Conservation (phyloP, 352 stramenopile species). For the Globisporangium paddicum region DNA sequence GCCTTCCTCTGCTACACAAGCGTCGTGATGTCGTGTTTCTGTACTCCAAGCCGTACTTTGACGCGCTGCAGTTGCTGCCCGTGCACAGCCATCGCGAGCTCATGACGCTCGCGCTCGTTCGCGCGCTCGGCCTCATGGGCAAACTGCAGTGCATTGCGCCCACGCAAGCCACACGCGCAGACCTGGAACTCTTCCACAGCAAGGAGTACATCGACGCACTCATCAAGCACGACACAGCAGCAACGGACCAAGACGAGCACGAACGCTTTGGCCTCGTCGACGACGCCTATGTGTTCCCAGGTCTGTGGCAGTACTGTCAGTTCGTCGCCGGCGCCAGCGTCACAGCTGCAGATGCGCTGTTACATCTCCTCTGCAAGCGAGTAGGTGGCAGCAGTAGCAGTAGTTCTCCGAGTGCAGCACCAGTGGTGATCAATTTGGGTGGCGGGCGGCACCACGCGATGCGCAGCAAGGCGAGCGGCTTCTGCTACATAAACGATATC, state of each 20-base stretch:
- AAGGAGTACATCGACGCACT: slow-evolving; percentile 34
- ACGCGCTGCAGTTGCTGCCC: slow-evolving; percentile 24
- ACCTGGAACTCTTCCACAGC: slow-evolving; percentile 34
- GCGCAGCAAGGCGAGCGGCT: slow-evolving; percentile 45
- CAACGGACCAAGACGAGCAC: slow-evolving; percentile 5
- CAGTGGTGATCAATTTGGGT: slow-evolving; percentile 42
- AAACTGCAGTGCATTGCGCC: slow-evolving; percentile 32
- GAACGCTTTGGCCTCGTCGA: slow-evolving; percentile 56
- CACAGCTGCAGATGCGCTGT: slow-evolving; percentile 49
- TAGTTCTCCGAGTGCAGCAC: not conserved
- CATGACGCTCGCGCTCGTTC: slow-evolving; percentile 40
- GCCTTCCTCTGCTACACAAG: not conserved
- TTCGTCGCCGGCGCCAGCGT: slow-evolving; percentile 52
- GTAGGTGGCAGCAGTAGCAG: not conserved
- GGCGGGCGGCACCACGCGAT: slow-evolving; percentile 67
- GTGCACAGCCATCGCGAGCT: slow-evolving; percentile 33
- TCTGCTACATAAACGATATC: slow-evolving; percentile 78
- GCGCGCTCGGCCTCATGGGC: slow-evolving; percentile 15
- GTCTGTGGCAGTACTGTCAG: slow-evolving; percentile 55
- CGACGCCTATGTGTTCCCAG: slow-evolving; percentile 45
- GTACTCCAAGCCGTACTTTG: slow-evolving; percentile 20
- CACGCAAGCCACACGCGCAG: slow-evolving; percentile 19
- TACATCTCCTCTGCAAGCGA: slow-evolving; percentile 19
- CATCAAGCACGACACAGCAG: not conserved
- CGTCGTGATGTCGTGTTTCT: slow-evolving; percentile 5